A percentile compares a stretch with the other conserved stretches of the same genome.
phyloP scores from a whole-genome alignment of 1,284 basidiomycete species.

The Pyrrhoderma lamaoense region DNA sequence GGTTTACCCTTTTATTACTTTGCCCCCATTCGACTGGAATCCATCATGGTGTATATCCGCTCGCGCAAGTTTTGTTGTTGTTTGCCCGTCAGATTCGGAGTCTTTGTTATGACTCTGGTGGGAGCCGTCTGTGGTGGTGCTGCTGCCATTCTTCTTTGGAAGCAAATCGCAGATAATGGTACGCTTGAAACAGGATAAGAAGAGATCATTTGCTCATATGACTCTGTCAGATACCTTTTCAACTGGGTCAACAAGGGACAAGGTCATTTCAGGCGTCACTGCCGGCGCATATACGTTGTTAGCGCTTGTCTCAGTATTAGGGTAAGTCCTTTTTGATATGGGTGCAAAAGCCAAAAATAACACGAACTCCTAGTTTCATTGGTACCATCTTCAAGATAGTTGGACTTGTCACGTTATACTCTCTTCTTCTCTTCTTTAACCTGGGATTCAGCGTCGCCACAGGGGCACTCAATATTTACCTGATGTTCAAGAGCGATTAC shows the following conservation, averaged over 20 bases:
- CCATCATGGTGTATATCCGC: slow-evolving; percentile 40
- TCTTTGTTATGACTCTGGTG: slow-evolving; percentile 27
- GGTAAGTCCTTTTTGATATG: slow-evolving; percentile 31
- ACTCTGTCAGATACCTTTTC: background rate
- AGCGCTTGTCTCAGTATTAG: slow-evolving; percentile 41
- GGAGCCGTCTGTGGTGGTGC: slow-evolving; percentile 35
- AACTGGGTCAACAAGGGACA: slow-evolving; percentile 27
- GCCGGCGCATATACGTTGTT: slow-evolving; percentile 41
- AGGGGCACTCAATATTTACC: slow-evolving; percentile 3
- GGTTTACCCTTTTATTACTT: slow-evolving; percentile 27
- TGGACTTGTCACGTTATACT: slow-evolving; percentile 22
- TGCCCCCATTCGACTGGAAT: slow-evolving; percentile 51
- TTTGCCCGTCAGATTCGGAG: slow-evolving; percentile 24
- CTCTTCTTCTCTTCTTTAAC: slow-evolving; percentile 12
- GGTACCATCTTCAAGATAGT: slow-evolving; percentile 22
- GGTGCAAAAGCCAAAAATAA: no score
- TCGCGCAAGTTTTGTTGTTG: slow-evolving; percentile 24
- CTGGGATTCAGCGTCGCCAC: slow-evolving; percentile 8
- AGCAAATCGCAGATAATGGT: slow-evolving; percentile 26
- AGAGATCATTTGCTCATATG: no score
- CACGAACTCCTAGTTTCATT: slow-evolving; percentile 16
- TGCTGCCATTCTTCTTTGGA: slow-evolving; percentile 39
- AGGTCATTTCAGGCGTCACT: slow-evolving; percentile 40
- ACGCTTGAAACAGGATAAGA: no score
- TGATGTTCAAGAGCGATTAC: slow-evolving; percentile 3